Conservation (phyloP, 805 yeast genomes). For the Wickerhamiella sergipiensis region DNA sequence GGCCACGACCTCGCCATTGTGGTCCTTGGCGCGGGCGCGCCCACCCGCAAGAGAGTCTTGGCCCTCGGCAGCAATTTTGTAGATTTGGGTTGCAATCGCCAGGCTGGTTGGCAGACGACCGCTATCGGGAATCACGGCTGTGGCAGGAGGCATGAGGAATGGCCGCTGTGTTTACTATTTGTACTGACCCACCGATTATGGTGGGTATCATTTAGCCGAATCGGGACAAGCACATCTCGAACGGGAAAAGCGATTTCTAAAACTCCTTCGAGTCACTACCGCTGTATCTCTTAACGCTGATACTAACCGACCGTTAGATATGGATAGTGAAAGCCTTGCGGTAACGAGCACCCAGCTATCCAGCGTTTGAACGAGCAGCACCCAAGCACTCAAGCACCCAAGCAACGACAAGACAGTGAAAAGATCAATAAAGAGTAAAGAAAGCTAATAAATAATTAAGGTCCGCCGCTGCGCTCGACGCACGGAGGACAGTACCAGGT, state of each 20-base stretch:
- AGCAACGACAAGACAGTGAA: too few relatives aligned
- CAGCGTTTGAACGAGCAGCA: too few relatives aligned
- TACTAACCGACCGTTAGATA: too few relatives aligned
- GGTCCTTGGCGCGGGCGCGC: not conserved
- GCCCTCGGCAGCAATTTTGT: not conserved
- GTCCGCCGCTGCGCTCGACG: not conserved
- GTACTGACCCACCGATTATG: not conserved
- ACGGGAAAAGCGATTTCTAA: too few relatives aligned
- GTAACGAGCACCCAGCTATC: too few relatives aligned
- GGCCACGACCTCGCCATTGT: not conserved
- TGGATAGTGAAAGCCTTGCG: too few relatives aligned
- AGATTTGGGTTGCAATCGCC: not conserved
- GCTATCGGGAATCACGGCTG: not conserved
- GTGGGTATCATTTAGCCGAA: not conserved
- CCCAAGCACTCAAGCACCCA: too few relatives aligned
- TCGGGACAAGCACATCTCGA: too few relatives aligned
- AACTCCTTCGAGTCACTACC: too few relatives aligned
- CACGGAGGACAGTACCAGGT: conserved; percentile 80
- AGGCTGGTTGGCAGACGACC: not conserved
- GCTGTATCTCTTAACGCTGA: too few relatives aligned
- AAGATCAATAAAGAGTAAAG: too few relatives aligned
- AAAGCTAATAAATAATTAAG: not conserved
- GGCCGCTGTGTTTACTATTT: not conserved
- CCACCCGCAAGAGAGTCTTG: not conserved
- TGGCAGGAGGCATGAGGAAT: not conserved